Base-by-base conservation (phyloP, 192 early-diverging fungal genomes). In the Entomortierella beljakovae region DNA sequence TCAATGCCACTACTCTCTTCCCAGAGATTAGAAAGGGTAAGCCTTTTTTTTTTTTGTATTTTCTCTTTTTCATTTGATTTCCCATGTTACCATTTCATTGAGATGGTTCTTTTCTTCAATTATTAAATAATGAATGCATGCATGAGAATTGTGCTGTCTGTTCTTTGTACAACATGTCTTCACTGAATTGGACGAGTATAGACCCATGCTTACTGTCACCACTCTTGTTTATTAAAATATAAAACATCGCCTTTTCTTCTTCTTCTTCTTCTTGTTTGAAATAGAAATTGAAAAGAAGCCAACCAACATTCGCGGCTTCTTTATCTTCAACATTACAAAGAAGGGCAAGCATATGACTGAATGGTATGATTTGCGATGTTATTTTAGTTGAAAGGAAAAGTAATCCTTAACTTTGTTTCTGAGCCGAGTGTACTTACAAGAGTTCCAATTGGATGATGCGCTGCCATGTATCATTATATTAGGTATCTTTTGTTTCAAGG, bases 21-120 rank as follows among this genome's bases (percentile, higher is more conserved):
- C 75, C 75, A 28, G 75, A 79, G 61, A 79, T 79, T 33, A 79
- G 56, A 56, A 79, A 79, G 40, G 75, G 75, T 70, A 68, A 16
- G 31, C 15, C 26, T 26, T 32, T 15, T 57, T 20, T 6, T 32
- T 13, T 43, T 46, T 62, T 54, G 1, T 54, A 28, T n/a, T 26
- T 42, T 6, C 9, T 59, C 6, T 38, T n/a, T 32, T 31, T n/a
- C 16, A 10, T 40, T 6, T 38, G 57, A 23, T 33, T 20, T 13
- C 38, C n/a, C n/a, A n/a, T n/a, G n/a, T n/a, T n/a, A n/a, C n/a
- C n/a, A n/a, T n/a, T n/a, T n/a, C n/a, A n/a, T n/a, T n/a, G n/a
- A n/a, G n/a, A n/a, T n/a, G n/a, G n/a, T n/a, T n/a, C n/a, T n/a
- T n/a, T n/a, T n/a, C n/a, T n/a, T n/a, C n/a, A n/a, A n/a, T n/a